Conservation (phyloP, 2,329 filamentous ascomycete species). For the Neofusicoccum laricinum region DNA sequence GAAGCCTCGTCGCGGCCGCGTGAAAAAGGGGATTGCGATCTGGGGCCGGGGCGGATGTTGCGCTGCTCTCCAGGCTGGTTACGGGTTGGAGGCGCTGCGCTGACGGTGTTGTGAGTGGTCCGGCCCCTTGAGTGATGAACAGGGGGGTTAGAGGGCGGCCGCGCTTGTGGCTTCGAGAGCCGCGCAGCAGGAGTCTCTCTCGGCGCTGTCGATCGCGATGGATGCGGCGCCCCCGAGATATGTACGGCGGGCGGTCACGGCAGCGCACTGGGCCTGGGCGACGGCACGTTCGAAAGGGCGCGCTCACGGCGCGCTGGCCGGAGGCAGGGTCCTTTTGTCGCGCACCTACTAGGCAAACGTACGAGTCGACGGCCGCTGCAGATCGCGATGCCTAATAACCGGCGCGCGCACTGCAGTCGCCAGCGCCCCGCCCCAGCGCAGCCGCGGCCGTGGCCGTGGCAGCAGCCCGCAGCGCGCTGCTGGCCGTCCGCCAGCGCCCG, state of each 20-base stretch:
- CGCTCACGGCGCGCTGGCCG: constrained; percentile 9
- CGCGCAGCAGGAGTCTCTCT: constrained; percentile 6
- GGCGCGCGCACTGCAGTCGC: neutral
- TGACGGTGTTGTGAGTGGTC: constrained; percentile 6
- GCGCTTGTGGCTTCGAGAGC: constrained; percentile 14
- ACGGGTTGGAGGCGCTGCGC: constrained; percentile 11
- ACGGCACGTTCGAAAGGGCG: neutral
- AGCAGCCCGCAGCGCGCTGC: neutral
- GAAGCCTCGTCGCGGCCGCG: constrained; percentile 7
- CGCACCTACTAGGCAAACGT: neutral
- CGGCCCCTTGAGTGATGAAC: constrained; percentile 12
- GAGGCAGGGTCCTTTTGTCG: constrained; percentile 9
- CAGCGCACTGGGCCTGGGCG: too few species aligned
- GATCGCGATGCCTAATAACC: constrained; percentile 4
- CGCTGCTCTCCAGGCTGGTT: constrained; percentile 11
- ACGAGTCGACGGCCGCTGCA: constrained; percentile 2
- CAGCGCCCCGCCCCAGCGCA: neutral
- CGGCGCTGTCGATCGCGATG: constrained; percentile 10
- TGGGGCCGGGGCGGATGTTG: constrained; percentile 13
- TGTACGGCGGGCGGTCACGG: neutral
- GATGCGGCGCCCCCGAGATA: neutral
- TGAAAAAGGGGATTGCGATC: constrained; percentile 4
- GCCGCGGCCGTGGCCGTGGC: neutral
- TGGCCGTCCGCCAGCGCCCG: too few species aligned
- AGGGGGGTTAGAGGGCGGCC: constrained; percentile 3